Evolutionary conservation across 2,329 filamentous ascomycete genomes (phyloP).

Genomic region (Penicillium verrucosum): DNA sequence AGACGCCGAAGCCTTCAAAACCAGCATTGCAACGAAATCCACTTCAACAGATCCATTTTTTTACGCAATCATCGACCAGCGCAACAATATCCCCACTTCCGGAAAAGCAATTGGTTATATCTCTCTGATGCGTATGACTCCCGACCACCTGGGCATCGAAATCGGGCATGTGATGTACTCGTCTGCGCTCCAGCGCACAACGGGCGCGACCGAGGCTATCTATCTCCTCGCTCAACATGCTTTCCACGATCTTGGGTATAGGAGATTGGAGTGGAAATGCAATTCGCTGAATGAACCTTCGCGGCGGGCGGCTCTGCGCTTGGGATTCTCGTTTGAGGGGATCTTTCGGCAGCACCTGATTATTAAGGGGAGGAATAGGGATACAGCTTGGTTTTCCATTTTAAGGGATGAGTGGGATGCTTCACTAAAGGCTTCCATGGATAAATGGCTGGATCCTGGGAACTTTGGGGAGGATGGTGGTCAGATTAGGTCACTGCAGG

Average conservation of each 20-base stretch:
- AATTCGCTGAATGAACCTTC: conserved; percentile 56
- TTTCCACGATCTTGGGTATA: conserved; percentile 54
- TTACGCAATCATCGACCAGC: conserved; percentile 46
- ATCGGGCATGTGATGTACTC: conserved; percentile 57
- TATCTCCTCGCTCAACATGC: conserved; percentile 55
- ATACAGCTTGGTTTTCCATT: conserved; percentile 61
- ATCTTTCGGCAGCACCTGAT: conserved; percentile 62
- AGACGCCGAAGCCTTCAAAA: conserved; percentile 29
- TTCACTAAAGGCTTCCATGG: conserved; percentile 51
- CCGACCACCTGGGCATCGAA: conserved; percentile 52
- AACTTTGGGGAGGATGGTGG: conserved; percentile 57
- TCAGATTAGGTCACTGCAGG: conserved; percentile 49
- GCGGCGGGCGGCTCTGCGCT: conserved; percentile 52
- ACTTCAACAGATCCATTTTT: conserved; percentile 39
- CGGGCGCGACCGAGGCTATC: conserved; percentile 56
- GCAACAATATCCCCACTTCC: conserved; percentile 17
- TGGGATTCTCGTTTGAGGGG: conserved; percentile 61
- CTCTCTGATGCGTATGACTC: conserved; percentile 47
- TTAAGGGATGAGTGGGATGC: conserved; percentile 60
- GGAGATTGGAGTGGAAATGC: conserved; percentile 64
- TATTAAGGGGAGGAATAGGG: conserved; percentile 54
- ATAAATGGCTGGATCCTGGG: conserved; percentile 52
- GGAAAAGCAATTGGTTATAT: conserved; percentile 45
- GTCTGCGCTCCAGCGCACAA: conserved; percentile 51
- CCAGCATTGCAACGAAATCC: conserved; percentile 22